Percentiles rank a stretch among this genome's conserved stretches.
Evolutionary conservation across 177 flowering plant genomes (phyloP).

Genomic region (Vitis hybrid): DNA sequence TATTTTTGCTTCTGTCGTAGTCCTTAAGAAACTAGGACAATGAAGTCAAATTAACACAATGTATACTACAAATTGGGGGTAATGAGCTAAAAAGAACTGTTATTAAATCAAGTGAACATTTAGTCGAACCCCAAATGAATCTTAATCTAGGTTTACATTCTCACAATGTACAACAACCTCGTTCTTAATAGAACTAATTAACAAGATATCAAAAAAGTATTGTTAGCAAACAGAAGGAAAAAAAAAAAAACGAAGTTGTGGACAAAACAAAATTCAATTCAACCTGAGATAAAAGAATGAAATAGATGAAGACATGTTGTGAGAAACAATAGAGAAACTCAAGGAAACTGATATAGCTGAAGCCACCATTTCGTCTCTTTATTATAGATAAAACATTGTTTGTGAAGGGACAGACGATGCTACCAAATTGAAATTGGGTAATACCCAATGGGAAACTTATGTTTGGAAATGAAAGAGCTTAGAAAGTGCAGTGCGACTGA

Average conservation of each 20-base stretch:
- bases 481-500: no score
- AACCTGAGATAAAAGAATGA: constrained; percentile 28
- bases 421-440: no score
- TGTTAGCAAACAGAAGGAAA: constrained; percentile 16
- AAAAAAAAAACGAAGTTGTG: neutral
- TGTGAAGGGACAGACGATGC: neutral
- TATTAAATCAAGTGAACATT: neutral
- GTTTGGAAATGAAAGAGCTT: no score
- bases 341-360: constrained; percentile 30
- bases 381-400: neutral
- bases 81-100: neutral
- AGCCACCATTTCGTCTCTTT: constrained; percentile 22
- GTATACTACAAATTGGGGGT: neutral
- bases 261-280: no score
- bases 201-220: neutral
- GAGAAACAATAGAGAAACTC: constrained; percentile 20
- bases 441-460: no score
- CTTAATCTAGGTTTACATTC: neutral
- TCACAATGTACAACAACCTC: neutral
- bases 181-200: neutral
- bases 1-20: no score
- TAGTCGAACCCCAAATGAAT: neutral
- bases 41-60: no score
- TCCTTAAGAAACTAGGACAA: neutral
- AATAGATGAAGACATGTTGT: constrained; percentile 6